Conservation (phyloP, 192 early-diverging fungal genomes). For the Chytriomyces sp. region DNA sequence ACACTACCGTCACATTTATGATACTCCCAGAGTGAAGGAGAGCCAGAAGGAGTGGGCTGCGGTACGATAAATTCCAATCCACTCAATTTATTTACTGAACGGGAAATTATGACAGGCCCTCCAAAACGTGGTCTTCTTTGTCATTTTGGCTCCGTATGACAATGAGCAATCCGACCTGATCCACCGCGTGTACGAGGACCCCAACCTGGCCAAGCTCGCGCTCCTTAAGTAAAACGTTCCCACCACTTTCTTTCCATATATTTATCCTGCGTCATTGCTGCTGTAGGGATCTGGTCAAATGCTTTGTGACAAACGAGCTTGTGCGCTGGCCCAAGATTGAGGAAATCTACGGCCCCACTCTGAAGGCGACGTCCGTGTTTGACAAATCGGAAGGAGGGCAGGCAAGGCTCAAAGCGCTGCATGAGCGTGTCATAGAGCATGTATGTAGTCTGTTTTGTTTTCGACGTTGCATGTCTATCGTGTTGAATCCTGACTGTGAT, state of each 20-base stretch:
- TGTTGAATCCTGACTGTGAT: background rate
- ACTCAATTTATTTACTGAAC: background rate
- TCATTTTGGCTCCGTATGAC: constrained; percentile 88
- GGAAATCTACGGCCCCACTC: constrained; percentile 78
- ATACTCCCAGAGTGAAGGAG: constrained; percentile 78
- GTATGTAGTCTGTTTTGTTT: constrained; percentile 50
- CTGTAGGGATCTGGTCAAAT: constrained; percentile 76
- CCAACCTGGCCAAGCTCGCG: constrained; percentile 72
- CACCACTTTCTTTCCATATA: background rate
- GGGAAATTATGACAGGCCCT: constrained; percentile 57
- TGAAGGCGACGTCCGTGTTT: constrained; percentile 79
- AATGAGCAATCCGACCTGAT: constrained; percentile 96
- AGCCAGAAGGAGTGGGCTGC: constrained; percentile 76
- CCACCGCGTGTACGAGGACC: constrained; percentile 81
- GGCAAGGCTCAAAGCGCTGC: constrained; percentile 80
- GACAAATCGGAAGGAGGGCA: constrained; percentile 69
- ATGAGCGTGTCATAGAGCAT: constrained; percentile 95
- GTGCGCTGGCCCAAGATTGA: constrained; percentile 95
- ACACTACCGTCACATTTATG: constrained; percentile 88
- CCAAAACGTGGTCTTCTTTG: constrained; percentile 80
- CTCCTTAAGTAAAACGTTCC: constrained; percentile 64
- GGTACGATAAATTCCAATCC: too few relatives aligned
- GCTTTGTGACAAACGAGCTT: constrained; percentile 90
- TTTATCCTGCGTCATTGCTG: background rate
- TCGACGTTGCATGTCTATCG: background rate